These are phyloP conservation scores for Populus simonii DNA, from an alignment of 345 rosid genomes.

Conservation along the genomic window DNA sequence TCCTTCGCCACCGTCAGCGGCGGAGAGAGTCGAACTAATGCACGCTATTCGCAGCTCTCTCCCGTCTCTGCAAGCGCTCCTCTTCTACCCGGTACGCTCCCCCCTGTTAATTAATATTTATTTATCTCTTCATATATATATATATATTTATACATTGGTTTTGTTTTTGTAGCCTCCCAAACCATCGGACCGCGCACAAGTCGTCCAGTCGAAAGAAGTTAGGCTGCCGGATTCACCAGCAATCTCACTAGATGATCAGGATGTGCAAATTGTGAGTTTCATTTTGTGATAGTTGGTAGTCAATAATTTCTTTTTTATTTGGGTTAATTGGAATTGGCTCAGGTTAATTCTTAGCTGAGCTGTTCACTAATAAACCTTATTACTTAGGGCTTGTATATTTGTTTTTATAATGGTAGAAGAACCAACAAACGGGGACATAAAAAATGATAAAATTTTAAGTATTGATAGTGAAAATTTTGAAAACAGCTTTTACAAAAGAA, in stretches of 20 bases:
- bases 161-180: slow-evolving; percentile 61
- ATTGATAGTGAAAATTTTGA: no score
- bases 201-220: slow-evolving; percentile 73
- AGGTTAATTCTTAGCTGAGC: neutral
- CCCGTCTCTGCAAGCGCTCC: slow-evolving; percentile 61
- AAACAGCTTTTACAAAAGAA: no score
- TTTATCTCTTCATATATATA: neutral
- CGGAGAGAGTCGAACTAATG: slow-evolving; percentile 69
- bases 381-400: no score
- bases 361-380: no score
- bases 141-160: no score
- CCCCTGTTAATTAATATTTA: neutral
- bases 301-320: neutral
- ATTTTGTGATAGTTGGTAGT: neutral
- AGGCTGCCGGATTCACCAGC: slow-evolving; percentile 85
- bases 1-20: slow-evolving; percentile 60
- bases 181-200: slow-evolving; percentile 70
- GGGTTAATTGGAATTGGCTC: neutral
- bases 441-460: no score
- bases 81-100: slow-evolving; percentile 59
- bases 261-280: slow-evolving; percentile 71
- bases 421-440: no score
- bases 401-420: no score
- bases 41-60: slow-evolving; percentile 74
- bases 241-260: slow-evolving; percentile 82